phyloP scores from a whole-genome alignment of 441 rosid genomes.

The Adansonia grandidieri region DNA sequence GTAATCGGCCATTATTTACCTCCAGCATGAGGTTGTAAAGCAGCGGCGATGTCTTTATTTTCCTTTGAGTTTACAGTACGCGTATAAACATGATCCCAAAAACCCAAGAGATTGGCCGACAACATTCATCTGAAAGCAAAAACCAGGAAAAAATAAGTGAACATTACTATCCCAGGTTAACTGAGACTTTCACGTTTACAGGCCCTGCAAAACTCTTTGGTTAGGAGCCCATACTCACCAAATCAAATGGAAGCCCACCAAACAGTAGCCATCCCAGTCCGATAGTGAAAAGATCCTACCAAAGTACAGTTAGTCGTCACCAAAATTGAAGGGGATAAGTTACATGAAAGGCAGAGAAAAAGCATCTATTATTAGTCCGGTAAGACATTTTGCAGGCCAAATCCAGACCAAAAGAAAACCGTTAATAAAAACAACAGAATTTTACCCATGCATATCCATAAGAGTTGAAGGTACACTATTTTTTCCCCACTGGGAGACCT shows the following conservation, averaged over 20 bases:
- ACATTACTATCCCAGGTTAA: not conserved
- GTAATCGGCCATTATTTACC: slow-evolving; percentile 24
- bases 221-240: slow-evolving; percentile 41
- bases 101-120: slow-evolving; percentile 65
- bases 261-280: slow-evolving; percentile 67
- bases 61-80: slow-evolving; percentile 56
- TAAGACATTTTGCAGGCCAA: not conserved
- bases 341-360: not conserved
- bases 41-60: slow-evolving; percentile 34
- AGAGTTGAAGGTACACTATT: not conserved
- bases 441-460: not conserved
- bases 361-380: not conserved
- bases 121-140: slow-evolving; percentile 53
- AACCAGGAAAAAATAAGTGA: not conserved
- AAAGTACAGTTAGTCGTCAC: slow-evolving; percentile 16
- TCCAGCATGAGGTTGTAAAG: slow-evolving; percentile 20
- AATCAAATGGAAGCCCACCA: slow-evolving; percentile 67
- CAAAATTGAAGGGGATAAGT: not conserved
- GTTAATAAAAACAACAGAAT: not conserved
- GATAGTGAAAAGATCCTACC: slow-evolving; percentile 61
- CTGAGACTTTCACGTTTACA: slow-evolving; percentile 2
- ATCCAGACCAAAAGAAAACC: not conserved
- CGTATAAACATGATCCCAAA: slow-evolving; percentile 62
- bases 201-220: not conserved
- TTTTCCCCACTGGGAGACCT: not conserved